These are phyloP conservation scores for Talaromyces piceae DNA, from an alignment of 2,329 filamentous ascomycete species.

Conservation along the genomic window DNA sequence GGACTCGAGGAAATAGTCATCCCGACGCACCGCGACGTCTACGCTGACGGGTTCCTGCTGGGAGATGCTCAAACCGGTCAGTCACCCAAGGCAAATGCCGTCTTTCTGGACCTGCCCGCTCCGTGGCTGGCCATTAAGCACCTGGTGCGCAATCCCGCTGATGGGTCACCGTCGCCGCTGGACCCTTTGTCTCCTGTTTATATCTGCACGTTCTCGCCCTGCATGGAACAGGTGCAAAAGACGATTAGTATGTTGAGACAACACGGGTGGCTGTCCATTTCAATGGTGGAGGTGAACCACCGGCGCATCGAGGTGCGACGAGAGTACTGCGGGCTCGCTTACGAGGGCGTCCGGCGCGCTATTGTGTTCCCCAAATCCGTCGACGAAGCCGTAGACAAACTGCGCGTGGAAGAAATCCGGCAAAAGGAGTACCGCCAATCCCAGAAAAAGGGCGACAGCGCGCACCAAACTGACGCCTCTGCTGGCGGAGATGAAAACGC, in stretches of 20 bases:
- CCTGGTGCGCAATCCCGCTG: constrained; percentile 32
- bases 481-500: not conserved
- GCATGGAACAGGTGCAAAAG: constrained; percentile 88
- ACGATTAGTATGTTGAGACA: constrained; percentile 75
- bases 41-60: constrained; percentile 41
- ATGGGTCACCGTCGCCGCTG: constrained; percentile 45
- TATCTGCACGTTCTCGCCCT: constrained; percentile 92
- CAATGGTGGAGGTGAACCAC: constrained; percentile 84
- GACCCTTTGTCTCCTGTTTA: constrained; percentile 65
- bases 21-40: constrained; percentile 44
- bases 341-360: constrained; percentile 60
- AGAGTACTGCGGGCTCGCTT: constrained; percentile 67
- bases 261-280: constrained; percentile 82
- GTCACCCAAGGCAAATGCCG: constrained; percentile 39
- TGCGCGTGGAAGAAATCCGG: constrained; percentile 65
- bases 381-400: constrained; percentile 65
- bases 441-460: constrained; percentile 19
- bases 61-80: constrained; percentile 23
- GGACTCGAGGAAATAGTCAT: constrained; percentile 38
- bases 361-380: constrained; percentile 62
- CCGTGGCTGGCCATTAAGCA: constrained; percentile 45
- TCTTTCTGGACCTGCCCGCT: constrained; percentile 46
- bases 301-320: constrained; percentile 72
- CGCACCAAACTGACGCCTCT: constrained; percentile 15
- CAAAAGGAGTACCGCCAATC: constrained; percentile 56